phyloP scores from a whole-genome alignment of 2,329 filamentous ascomycete genomes.

The Pseudocercospora fuligena region DNA sequence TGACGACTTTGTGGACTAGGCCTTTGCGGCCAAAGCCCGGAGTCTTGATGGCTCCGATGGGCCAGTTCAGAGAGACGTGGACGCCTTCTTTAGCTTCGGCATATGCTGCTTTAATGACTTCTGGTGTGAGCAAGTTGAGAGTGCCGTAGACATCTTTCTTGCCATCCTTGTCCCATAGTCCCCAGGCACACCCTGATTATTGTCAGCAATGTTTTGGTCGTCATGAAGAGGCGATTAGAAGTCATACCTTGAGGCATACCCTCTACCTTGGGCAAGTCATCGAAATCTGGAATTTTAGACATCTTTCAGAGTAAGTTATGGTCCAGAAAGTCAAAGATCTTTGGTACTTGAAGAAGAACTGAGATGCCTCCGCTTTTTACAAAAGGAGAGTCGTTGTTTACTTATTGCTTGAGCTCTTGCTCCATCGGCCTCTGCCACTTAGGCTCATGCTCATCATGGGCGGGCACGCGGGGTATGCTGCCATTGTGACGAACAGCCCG shows the following conservation, averaged over 20 bases:
- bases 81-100: conserved; percentile 49
- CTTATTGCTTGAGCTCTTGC: conserved; percentile 1
- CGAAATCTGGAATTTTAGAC: conserved; percentile 45
- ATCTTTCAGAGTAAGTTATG: conserved; percentile 16
- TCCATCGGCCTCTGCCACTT: conserved; percentile 1
- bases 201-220: conserved; percentile 15
- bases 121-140: conserved; percentile 52
- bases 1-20: conserved; percentile 43
- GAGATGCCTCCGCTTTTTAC: background rate
- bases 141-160: conserved; percentile 51
- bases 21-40: conserved; percentile 43
- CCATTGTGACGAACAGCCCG: background rate
- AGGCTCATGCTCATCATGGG: background rate
- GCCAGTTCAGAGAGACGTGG: conserved; percentile 50
- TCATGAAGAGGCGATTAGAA: background rate
- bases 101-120: conserved; percentile 48
- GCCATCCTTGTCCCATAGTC: conserved; percentile 51
- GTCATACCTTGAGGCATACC: conserved; percentile 46
- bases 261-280: conserved; percentile 47
- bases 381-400: background rate
- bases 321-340: background rate
- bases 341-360: background rate
- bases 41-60: conserved; percentile 42
- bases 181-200: conserved; percentile 45
- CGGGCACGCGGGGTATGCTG: background rate